Evolutionary conservation across 129 eudicot genomes (phyloP).

Genomic region (Erigeron canadensis): DNA sequence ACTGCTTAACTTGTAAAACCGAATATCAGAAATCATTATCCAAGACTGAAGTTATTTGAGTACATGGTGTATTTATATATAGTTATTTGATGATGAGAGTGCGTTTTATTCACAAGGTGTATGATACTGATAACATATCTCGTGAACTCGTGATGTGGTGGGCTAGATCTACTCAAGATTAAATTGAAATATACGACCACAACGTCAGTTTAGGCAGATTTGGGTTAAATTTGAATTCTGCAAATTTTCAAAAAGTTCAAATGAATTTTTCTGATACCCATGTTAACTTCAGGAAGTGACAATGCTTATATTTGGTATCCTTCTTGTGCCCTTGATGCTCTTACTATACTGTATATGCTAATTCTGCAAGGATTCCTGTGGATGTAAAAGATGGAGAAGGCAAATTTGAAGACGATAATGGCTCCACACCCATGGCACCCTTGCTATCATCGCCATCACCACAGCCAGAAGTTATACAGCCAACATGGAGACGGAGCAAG

Average conservation of each 20-base stretch:
- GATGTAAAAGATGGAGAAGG: constrained; percentile 44
- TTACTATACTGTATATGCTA: constrained; percentile 5
- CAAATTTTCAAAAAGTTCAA: not conserved
- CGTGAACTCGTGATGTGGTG: not conserved
- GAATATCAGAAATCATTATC: too few relatives aligned
- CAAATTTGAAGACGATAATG: constrained; percentile 28
- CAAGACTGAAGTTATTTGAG: not conserved
- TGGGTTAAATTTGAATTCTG: not conserved
- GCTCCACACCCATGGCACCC: constrained; percentile 34
- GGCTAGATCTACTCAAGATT: constrained; percentile 5
- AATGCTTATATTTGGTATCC: not conserved
- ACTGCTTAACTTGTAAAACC: too few relatives aligned
- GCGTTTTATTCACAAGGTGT: not conserved
- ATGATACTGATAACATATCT: constrained; percentile 4
- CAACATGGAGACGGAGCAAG: constrained; percentile 35
- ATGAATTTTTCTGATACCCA: constrained; percentile 15
- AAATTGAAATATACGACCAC: not conserved
- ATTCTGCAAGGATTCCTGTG: constrained; percentile 16
- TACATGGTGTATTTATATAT: not conserved
- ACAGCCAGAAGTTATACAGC: constrained; percentile 36
- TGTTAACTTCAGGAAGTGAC: constrained; percentile 15
- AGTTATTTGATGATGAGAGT: constrained; percentile 1
- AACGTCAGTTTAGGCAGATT: not conserved
- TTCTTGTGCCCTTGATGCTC: constrained; percentile 7
- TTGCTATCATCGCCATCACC: constrained; percentile 32